phyloP scores from a whole-genome alignment of 257 asterid genomes.

The Solanum commersonii region DNA sequence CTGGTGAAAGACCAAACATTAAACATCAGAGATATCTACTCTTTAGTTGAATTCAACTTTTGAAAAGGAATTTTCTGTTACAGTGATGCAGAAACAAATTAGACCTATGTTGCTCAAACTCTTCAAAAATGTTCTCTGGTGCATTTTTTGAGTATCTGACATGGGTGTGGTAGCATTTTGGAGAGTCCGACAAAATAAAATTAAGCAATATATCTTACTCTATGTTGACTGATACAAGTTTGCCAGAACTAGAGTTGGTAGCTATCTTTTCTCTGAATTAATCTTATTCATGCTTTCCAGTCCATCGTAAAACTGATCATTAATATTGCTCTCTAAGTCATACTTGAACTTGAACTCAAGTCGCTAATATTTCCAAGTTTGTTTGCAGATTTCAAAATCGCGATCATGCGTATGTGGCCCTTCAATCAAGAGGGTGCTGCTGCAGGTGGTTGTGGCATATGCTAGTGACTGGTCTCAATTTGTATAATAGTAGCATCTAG shows the following conservation, averaged over 20 bases:
- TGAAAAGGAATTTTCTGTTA: not conserved
- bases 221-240: not conserved
- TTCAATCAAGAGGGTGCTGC: not conserved
- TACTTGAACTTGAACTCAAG: not conserved
- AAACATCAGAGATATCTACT: not conserved
- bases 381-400: not conserved
- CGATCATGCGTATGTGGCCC: not conserved
- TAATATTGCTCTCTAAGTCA: not conserved
- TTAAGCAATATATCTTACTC: not conserved
- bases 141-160: not conserved
- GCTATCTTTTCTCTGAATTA: not conserved
- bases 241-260: not conserved
- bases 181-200: not conserved
- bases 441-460: not conserved
- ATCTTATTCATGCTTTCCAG: not conserved
- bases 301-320: not conserved
- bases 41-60: not conserved
- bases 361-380: not conserved
- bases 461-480: not conserved
- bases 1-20: not conserved
- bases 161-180: not conserved
- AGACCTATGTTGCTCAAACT: not conserved
- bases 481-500: not conserved
- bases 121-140: not conserved
- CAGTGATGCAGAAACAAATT: not conserved